These are phyloP conservation scores for Perkinsus marinus DNA, from an alignment of 169 alveolate species.

Conservation along the genomic window DNA sequence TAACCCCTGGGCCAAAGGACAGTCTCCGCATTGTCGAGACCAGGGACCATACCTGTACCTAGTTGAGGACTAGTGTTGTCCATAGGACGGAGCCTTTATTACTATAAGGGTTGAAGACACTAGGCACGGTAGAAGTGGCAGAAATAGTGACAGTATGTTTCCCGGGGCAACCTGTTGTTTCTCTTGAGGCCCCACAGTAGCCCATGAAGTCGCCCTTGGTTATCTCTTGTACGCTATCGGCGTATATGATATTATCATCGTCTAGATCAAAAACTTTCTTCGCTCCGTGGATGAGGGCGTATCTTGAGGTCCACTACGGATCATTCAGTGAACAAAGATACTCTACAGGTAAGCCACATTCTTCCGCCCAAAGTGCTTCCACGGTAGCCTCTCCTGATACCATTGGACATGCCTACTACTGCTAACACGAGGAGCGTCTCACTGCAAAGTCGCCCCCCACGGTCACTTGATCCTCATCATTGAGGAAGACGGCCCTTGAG, in stretches of 20 bases:
- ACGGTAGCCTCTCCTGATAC: background rate
- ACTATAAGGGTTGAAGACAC: background rate
- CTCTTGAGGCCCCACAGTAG: background rate
- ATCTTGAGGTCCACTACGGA: background rate
- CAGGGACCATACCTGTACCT: background rate
- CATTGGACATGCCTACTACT: background rate
- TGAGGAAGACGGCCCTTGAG: background rate
- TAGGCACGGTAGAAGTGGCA: background rate
- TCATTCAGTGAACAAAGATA: background rate
- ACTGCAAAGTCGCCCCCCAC: background rate
- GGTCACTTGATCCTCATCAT: background rate
- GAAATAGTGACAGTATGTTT: background rate
- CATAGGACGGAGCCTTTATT: too few relatives aligned
- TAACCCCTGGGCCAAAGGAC: background rate
- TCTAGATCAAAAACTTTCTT: background rate
- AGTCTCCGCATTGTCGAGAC: background rate
- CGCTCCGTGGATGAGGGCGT: background rate
- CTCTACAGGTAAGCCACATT: background rate
- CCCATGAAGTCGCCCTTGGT: background rate
- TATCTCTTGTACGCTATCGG: background rate
- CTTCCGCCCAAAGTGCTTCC: background rate
- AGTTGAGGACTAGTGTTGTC: too few relatives aligned
- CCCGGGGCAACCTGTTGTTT: background rate
- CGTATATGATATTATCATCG: background rate
- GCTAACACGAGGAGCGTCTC: background rate